Base-by-base conservation (phyloP, 768 basidiomycete species). In the Sistotremastrum niveocremeum region DNA sequence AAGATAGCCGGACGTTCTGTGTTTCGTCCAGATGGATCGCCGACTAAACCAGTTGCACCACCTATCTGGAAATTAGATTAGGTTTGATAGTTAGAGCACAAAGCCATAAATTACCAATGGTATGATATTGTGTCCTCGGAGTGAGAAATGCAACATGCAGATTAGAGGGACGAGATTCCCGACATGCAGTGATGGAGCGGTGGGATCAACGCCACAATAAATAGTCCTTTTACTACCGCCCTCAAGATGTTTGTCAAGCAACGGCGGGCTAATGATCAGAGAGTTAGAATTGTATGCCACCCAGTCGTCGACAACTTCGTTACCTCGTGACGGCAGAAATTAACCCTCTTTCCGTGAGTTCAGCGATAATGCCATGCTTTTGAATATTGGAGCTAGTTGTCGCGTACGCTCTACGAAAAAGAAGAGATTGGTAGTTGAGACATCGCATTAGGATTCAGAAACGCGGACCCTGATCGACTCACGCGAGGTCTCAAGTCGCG, bases 21-120 rank as follows among this genome's bases (percentile, higher is more conserved):
- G 4, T 73, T 71, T 34, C 93, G 74, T 2, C 95, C 94, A 4
- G 93, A 94, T 6, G 95, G 95, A 58, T 99, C 95, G 5, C 95
- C 95, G 39, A 99, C 81, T n/a, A 84, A 78, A 6, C 90, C 95
- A 0, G 94, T 98, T 6, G 90, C 93, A 1, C 90, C 91, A 33
- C 95, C 94, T 59, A 97, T 84, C 94, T 98, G 57, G 33, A 33
- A 37, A 34, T 7, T 8, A n/a, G 36, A 42, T 29, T 46, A 38
- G 35, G 53, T 36, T 34, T 39, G 32, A 5, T 4, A 40, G 43
- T 5, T 35, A 44, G 31, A 38, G 20, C 20, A 20, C 20, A 11
- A 28, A 41, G 12, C 30, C 31, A n/a, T 30, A 1, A 62, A 85
- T 64, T 57, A 95, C 94, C 30, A 99, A 71, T 4, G 87, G 81